Evolutionary conservation across 1,284 basidiomycete species (phyloP).

Genomic region (Trichosporon coremiiforme): DNA sequence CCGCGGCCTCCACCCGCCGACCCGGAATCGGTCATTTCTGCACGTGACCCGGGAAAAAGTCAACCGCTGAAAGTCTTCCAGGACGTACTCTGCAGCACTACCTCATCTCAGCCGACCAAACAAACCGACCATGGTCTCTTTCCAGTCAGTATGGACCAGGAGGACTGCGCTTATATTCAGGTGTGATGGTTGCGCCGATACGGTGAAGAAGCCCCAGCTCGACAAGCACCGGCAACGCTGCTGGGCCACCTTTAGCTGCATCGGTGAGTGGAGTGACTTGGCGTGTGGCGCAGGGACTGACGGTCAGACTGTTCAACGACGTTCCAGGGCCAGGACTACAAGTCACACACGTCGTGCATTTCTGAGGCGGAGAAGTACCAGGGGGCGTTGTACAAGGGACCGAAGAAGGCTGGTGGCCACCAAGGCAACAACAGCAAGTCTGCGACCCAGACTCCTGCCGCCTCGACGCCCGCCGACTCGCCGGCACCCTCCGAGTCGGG

Average conservation of each 20-base stretch:
- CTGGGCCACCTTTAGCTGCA: constrained; percentile 72
- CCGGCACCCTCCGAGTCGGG: constrained; percentile 31
- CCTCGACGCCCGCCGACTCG: constrained; percentile 29
- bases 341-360: constrained; percentile 78
- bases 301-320: constrained; percentile 72
- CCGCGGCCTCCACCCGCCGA: background rate
- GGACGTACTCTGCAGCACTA: constrained; percentile 1
- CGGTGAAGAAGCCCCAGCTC: constrained; percentile 85
- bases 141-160: constrained; percentile 58
- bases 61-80: constrained; percentile 7
- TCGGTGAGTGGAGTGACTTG: constrained; percentile 57
- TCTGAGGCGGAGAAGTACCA: constrained; percentile 90
- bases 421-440: constrained; percentile 20
- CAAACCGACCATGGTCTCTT: constrained; percentile 61
- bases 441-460: constrained; percentile 31
- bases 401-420: constrained; percentile 16
- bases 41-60: constrained; percentile 24
- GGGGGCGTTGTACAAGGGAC: constrained; percentile 76
- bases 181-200: constrained; percentile 71
- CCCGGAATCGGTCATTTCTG: background rate
- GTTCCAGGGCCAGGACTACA: constrained; percentile 74
- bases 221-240: constrained; percentile 59
- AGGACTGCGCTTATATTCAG: constrained; percentile 42
- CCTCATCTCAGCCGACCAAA: background rate
- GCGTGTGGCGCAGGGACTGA: background rate